Evolutionary conservation across 2,329 filamentous ascomycete species (phyloP).

Genomic region (Mycosphaerella sp.): DNA sequence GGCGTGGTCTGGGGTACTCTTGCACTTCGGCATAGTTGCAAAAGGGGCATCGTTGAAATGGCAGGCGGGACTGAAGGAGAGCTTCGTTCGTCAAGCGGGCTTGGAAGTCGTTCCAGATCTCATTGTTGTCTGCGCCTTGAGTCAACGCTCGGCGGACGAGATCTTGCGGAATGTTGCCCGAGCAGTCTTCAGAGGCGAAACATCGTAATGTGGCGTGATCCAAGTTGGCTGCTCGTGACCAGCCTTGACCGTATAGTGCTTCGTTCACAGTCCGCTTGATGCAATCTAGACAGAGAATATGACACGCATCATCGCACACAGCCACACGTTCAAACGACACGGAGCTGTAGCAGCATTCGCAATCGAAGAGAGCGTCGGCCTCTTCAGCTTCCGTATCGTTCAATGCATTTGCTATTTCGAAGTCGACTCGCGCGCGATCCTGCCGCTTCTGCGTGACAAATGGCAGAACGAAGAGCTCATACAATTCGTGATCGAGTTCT

Average conservation of each 20-base stretch:
- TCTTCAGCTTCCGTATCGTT: conserved; percentile 47
- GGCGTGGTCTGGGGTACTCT: conserved; percentile 32
- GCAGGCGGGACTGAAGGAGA: conserved; percentile 65
- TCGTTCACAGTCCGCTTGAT: conserved; percentile 77
- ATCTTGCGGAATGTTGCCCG: conserved; percentile 63
- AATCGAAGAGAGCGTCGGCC: conserved; percentile 54
- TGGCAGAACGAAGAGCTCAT: conserved; percentile 41
- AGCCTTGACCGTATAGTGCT: conserved; percentile 87
- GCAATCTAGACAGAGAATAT: conserved; percentile 75
- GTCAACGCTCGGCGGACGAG: conserved; percentile 68
- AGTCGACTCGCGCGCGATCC: conserved; percentile 39
- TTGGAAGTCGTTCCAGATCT: conserved; percentile 70
- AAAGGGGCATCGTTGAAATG: conserved; percentile 79
- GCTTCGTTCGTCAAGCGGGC: conserved; percentile 71
- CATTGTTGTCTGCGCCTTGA: conserved; percentile 61
- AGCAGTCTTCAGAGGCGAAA: conserved; percentile 64
- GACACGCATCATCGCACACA: conserved; percentile 61
- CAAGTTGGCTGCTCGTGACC: conserved; percentile 71
- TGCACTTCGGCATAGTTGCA: conserved; percentile 89
- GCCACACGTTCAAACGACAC: conserved; percentile 68
- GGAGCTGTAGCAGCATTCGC: conserved; percentile 70
- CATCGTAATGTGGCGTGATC: conserved; percentile 71
- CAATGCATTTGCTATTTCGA: conserved; percentile 39
- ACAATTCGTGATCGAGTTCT: conserved; percentile 48
- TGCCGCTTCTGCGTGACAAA: conserved; percentile 37